Evolutionary conservation across 306 rosid genomes (phyloP).

Genomic region (Astragalus glycyphyllos): DNA sequence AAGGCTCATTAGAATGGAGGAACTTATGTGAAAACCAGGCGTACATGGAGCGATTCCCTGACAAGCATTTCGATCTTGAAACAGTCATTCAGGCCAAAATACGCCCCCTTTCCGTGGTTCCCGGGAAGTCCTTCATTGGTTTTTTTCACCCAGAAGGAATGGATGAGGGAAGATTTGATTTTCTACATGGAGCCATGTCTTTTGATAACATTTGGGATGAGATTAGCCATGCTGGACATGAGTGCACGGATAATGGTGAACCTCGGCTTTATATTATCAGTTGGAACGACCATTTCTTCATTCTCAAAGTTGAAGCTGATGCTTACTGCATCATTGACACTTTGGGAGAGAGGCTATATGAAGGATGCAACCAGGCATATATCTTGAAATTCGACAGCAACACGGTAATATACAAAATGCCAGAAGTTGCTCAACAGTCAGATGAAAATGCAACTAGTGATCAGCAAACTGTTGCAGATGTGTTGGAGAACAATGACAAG

Average conservation of each 20-base stretch:
- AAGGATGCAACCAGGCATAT: conserved; percentile 94
- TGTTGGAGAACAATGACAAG: conserved; percentile 55
- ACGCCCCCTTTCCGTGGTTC: conserved; percentile 82
- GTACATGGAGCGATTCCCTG: conserved; percentile 85
- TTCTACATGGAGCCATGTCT: conserved; percentile 93
- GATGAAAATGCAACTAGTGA: conserved; percentile 61
- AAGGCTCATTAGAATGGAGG: conserved; percentile 96
- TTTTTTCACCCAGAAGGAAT: conserved; percentile 96
- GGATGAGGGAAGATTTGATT: conserved; percentile 89
- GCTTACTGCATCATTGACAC: conserved; percentile 93
- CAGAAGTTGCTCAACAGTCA: conserved; percentile 50
- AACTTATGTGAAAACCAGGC: conserved; percentile 81
- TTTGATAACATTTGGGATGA: conserved; percentile 99
- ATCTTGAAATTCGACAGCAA: conserved; percentile 79
- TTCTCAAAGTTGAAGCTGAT: conserved; percentile 90
- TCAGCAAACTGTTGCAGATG: conserved; percentile 53
- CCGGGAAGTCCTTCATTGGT: conserved; percentile 82
- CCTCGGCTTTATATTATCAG: conserved; percentile 84
- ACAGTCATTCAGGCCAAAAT: conserved; percentile 93
- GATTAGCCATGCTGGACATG: conserved; percentile 66
- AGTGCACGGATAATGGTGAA: conserved; percentile 55
- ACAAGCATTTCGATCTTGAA: conserved; percentile 97
- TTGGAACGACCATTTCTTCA: conserved; percentile 99
- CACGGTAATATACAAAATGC: conserved; percentile 66
- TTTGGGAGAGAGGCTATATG: conserved; percentile 94